A percentile compares a stretch with the other conserved stretches of the same genome.
Conservation (phyloP, 805 yeast species). For the Barnettozyma sp. region DNA sequence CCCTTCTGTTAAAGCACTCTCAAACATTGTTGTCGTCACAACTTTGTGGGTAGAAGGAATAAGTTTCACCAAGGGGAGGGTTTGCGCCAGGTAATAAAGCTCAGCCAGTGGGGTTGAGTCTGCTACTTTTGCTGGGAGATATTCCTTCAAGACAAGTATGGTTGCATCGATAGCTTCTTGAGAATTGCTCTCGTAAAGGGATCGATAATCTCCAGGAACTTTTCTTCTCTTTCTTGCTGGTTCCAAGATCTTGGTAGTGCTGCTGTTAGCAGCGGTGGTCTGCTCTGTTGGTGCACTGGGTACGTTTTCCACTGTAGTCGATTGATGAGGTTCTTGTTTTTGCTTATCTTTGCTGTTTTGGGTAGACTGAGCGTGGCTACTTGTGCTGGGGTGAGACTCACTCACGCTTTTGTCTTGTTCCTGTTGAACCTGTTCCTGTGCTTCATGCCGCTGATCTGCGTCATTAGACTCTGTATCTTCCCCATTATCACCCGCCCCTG, state of each 20-base stretch:
- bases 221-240: slow-evolving; percentile 13
- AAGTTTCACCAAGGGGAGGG: slow-evolving; percentile 74
- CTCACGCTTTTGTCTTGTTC: no score
- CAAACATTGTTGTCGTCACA: slow-evolving; percentile 77
- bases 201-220: slow-evolving; percentile 11
- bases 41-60: slow-evolving; percentile 84
- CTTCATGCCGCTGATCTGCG: no score
- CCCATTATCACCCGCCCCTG: no score
- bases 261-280: background rate
- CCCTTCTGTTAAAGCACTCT: slow-evolving; percentile 81
- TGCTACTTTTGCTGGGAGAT: slow-evolving; percentile 45
- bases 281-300: background rate
- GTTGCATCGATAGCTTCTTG: slow-evolving; percentile 38
- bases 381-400: no score
- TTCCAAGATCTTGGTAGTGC: no score
- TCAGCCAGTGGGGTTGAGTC: slow-evolving; percentile 73
- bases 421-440: no score
- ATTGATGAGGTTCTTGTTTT: no score
- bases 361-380: background rate
- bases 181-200: slow-evolving; percentile 28
- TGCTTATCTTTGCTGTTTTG: background rate
- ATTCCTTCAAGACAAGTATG: slow-evolving; percentile 43
- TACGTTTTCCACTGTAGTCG: slow-evolving; percentile 3
- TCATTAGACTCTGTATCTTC: no score
- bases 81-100: slow-evolving; percentile 78